Evolutionary conservation across 768 basidiomycete genomes (phyloP).

Genomic region (Mycena metata): DNA sequence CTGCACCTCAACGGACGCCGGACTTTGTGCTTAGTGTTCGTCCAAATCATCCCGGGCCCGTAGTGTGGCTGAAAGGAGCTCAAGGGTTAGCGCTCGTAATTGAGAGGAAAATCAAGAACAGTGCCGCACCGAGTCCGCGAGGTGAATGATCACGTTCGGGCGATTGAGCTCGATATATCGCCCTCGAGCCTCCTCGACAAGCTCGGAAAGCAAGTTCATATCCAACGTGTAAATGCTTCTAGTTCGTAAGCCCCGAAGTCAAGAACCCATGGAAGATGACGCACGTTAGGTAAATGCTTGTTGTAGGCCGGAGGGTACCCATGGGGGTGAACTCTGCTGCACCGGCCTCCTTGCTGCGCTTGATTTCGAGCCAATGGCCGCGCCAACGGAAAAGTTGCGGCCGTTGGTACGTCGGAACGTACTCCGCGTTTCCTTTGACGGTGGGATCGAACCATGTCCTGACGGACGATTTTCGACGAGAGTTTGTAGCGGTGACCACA

Average conservation of each 20-base stretch:
- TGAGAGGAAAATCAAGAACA: conserved; percentile 19
- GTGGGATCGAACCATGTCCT: conserved; percentile 23
- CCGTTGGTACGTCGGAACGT: conserved; percentile 55
- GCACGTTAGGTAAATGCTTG: conserved; percentile 50
- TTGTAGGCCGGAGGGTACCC: neutral
- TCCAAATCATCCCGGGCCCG: conserved; percentile 37
- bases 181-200: conserved; percentile 58
- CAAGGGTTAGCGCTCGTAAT: neutral
- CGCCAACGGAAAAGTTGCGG: conserved; percentile 61
- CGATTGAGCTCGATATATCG: conserved; percentile 56
- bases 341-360: conserved; percentile 37
- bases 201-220: conserved; percentile 53
- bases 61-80: conserved; percentile 38
- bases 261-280: conserved; percentile 13
- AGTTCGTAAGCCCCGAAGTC: too few relatives aligned
- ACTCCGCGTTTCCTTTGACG: conserved; percentile 52
- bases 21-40: conserved; percentile 41
- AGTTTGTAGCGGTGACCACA: conserved; percentile 54
- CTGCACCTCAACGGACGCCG: conserved; percentile 43
- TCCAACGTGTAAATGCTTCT: conserved; percentile 59
- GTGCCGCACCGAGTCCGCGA: conserved; percentile 50
- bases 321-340: conserved; percentile 10
- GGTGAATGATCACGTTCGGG: conserved; percentile 58
- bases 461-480: conserved; percentile 42
- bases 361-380: conserved; percentile 58